Percentiles rank a stretch among this genome's conserved stretches.
Conservation (phyloP, 148 eudicot species). For the Chenopodium formosanum region DNA sequence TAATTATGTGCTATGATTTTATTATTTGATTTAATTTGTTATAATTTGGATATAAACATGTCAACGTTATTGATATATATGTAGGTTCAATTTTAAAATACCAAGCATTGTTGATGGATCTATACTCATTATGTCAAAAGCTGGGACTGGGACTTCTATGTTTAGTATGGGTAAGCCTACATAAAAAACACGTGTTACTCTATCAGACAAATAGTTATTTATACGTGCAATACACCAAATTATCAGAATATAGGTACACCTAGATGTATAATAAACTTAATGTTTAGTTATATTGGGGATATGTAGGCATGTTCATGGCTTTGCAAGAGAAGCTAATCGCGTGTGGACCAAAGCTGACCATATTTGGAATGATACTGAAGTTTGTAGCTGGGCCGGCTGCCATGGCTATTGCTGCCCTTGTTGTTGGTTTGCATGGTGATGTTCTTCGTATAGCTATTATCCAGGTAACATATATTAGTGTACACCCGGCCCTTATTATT, state of each 20-base stretch:
- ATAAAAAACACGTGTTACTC: too few species aligned
- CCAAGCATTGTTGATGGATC: constrained; percentile 70
- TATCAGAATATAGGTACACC: background rate
- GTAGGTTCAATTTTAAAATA: constrained; percentile 65
- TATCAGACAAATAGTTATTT: too few species aligned
- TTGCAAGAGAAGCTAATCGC: constrained; percentile 68
- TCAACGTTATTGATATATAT: background rate
- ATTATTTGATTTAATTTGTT: background rate
- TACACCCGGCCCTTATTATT: too few species aligned
- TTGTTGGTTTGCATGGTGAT: constrained; percentile 64
- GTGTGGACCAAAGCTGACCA: constrained; percentile 55
- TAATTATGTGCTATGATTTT: background rate
- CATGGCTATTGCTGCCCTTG: constrained; percentile 55
- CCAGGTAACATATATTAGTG: constrained; percentile 42
- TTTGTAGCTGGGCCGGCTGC: constrained; percentile 68
- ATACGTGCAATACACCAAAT: too few species aligned
- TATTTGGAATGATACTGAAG: constrained; percentile 65
- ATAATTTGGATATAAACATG: background rate
- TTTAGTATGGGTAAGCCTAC: constrained; percentile 69
- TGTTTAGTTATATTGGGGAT: background rate
- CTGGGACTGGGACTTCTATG: constrained; percentile 82
- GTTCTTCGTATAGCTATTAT: constrained; percentile 66
- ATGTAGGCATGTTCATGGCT: constrained; percentile 86
- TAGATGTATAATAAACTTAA: background rate
- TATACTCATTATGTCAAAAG: constrained; percentile 60